Evolutionary conservation across 1,284 basidiomycete species (phyloP).

Genomic region (Kwoniella shivajii): DNA sequence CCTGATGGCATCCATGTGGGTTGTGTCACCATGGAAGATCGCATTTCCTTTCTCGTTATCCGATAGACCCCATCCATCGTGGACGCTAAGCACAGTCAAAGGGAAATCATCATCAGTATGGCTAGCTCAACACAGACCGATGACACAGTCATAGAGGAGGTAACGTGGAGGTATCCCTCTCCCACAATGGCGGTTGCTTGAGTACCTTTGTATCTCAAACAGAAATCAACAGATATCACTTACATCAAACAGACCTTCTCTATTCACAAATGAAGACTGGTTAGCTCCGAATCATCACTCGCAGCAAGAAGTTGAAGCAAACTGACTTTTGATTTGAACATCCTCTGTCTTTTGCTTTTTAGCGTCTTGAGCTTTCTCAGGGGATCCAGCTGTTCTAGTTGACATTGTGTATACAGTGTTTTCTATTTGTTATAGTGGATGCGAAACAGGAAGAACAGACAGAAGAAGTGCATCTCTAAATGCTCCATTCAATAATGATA

Average conservation of each 20-base stretch:
- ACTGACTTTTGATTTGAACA: conserved; percentile 43
- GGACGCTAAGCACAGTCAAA: conserved; percentile 66
- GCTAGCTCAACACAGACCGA: not conserved
- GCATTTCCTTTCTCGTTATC: conserved; percentile 78
- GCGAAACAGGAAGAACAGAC: not conserved
- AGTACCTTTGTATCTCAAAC: not conserved
- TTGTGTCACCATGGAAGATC: conserved; percentile 76
- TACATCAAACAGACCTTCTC: conserved; percentile 90
- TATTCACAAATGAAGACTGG: conserved; percentile 27
- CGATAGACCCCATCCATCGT: conserved; percentile 88
- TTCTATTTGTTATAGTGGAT: not conserved
- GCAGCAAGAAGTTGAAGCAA: not conserved
- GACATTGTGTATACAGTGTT: conserved; percentile 20
- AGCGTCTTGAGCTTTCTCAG: conserved; percentile 24
- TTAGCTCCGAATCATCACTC: too few species aligned
- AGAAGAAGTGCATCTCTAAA: not conserved
- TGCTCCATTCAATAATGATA: not conserved
- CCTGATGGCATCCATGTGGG: conserved; percentile 82
- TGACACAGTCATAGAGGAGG: not conserved
- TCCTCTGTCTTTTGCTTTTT: conserved; percentile 42
- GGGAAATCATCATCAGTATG: not conserved
- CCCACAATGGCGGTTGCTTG: not conserved
- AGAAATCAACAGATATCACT: conserved; percentile 28
- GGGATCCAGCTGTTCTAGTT: conserved; percentile 26
- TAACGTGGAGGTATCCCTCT: too few species aligned